These are phyloP conservation scores for Neurospora crassa DNA, from an alignment of 2,329 filamentous ascomycete genomes.

Conservation along the genomic window DNA sequence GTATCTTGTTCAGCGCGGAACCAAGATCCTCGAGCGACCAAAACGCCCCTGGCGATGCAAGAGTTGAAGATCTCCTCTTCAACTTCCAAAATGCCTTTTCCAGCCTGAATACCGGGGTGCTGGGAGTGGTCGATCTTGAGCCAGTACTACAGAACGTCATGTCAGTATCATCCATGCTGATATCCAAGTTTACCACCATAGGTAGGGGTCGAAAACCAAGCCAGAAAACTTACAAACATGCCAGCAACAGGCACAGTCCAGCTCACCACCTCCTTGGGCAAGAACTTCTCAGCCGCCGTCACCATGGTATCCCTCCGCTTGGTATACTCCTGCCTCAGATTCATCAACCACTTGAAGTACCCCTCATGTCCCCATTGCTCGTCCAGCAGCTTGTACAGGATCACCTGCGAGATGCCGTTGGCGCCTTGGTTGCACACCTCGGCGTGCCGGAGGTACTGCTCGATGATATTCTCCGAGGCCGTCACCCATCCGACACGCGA, in stretches of 20 bases:
- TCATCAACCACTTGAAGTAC: conserved; percentile 82
- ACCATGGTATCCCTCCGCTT: conserved; percentile 67
- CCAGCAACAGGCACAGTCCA: conserved; percentile 77
- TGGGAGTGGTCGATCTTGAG: conserved; percentile 55
- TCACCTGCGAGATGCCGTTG: conserved; percentile 71
- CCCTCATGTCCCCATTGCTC: conserved; percentile 90
- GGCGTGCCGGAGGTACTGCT: conserved; percentile 71
- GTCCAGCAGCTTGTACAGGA: conserved; percentile 83
- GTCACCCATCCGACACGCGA: conserved; percentile 83
- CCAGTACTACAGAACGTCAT: conserved; percentile 50
- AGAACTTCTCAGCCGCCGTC: conserved; percentile 65
- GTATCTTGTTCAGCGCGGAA: conserved; percentile 67
- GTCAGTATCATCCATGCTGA: background rate
- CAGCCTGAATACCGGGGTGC: conserved; percentile 48
- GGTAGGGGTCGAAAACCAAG: background rate
- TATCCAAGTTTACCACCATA: background rate
- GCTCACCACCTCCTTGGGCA: conserved; percentile 64
- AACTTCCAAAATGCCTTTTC: conserved; percentile 50
- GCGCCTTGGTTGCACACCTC: conserved; percentile 82
- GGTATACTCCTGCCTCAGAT: conserved; percentile 74
- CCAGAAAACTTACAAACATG: conserved; percentile 68
- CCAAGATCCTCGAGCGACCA: conserved; percentile 82
- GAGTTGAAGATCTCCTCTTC: conserved; percentile 81
- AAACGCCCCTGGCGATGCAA: conserved; percentile 65
- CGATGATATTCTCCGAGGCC: conserved; percentile 72